Base-by-base conservation (phyloP, 495 filamentous ascomycete genomes). In the Neurospora africana region DNA sequence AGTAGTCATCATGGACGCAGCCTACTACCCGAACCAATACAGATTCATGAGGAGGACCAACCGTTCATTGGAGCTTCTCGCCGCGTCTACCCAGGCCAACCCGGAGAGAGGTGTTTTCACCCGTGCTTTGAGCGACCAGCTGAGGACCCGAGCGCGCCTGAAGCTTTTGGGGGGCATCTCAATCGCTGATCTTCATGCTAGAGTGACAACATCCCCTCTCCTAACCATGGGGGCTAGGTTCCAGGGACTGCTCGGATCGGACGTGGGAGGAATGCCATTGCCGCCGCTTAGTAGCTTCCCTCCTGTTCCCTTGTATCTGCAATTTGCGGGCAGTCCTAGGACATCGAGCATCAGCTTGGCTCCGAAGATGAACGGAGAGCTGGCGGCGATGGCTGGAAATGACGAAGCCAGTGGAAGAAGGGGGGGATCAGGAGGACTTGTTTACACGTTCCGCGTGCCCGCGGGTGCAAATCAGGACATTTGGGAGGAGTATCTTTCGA, bases 1-100 rank as follows among this genome's bases (percentile, higher is more conserved):
- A 5, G 74, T 86, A n/a, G 79, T 86, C 74, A 73, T 86, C n/a
- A 82, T 86, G 82, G 84, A 86, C 76, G 78, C 83, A 37, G 82
- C 82, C 0, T 85, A 85, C 72, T 85, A 81, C 44, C 84, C 84
- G 0, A 80, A 83, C 30, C 53, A 33, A 61, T 61, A 61, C 27
- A 61, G 27, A 33, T 61, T 61, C 27, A 61, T 61, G 53, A 61
- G 27, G 27, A 61, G 13, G 27, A 61, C 53, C 13, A 61, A 61
- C 53, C 53, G 53, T 61, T 80, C 82, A 9, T 73, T 86, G 69
- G 84, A 86, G 74, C 69, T 86, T 30, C 81, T 86, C 68, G 84
- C 84, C 9, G 84, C 84, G 1, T 82, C 83, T 4, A 79, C 81
- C 27, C 81, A 83, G 38, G 83, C 85, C 43, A 83, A 85, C 36